Conservation (phyloP, 768 basidiomycete species). For the Lactifluus echinatus region DNA sequence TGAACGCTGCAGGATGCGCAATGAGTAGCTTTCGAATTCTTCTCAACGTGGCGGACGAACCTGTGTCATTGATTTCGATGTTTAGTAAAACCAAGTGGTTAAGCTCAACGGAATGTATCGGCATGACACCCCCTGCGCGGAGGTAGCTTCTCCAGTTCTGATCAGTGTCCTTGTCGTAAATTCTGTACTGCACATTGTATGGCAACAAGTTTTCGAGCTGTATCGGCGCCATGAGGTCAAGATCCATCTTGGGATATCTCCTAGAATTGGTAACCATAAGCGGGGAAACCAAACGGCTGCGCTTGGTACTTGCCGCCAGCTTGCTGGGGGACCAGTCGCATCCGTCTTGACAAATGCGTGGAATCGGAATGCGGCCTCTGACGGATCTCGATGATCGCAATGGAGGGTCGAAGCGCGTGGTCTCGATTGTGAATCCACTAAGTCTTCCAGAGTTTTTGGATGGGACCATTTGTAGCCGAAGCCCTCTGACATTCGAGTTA, state of each 20-base stretch:
- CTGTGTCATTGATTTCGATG: slow-evolving; percentile 84
- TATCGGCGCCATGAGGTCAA: slow-evolving; percentile 85
- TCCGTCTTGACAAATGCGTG: slow-evolving; percentile 87
- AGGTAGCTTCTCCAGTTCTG: slow-evolving; percentile 94
- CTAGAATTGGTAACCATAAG: slow-evolving; percentile 32
- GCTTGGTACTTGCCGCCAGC: slow-evolving; percentile 8
- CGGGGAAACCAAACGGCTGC: not conserved
- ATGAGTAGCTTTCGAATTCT: not conserved
- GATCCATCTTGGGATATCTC: slow-evolving; percentile 73
- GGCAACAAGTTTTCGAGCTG: slow-evolving; percentile 95
- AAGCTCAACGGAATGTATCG: slow-evolving; percentile 91
- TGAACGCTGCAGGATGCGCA: slow-evolving; percentile 50
- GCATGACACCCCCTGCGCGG: slow-evolving; percentile 89
- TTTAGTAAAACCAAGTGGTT: slow-evolving; percentile 85
- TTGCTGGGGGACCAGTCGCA: slow-evolving; percentile 33
- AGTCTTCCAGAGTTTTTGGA: slow-evolving; percentile 83
- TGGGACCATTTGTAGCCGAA: slow-evolving; percentile 94
- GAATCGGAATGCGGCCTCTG: slow-evolving; percentile 88
- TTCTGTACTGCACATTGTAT: slow-evolving; percentile 90
- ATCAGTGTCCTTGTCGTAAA: slow-evolving; percentile 91
- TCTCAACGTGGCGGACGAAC: slow-evolving; percentile 35
- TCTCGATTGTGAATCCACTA: slow-evolving; percentile 49
- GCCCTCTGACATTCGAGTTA: slow-evolving; percentile 52
- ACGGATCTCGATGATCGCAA: slow-evolving; percentile 73
- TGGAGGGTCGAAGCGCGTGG: slow-evolving; percentile 53